phyloP scores from a whole-genome alignment of 768 basidiomycete species.

The Plicaturopsis crispa region DNA sequence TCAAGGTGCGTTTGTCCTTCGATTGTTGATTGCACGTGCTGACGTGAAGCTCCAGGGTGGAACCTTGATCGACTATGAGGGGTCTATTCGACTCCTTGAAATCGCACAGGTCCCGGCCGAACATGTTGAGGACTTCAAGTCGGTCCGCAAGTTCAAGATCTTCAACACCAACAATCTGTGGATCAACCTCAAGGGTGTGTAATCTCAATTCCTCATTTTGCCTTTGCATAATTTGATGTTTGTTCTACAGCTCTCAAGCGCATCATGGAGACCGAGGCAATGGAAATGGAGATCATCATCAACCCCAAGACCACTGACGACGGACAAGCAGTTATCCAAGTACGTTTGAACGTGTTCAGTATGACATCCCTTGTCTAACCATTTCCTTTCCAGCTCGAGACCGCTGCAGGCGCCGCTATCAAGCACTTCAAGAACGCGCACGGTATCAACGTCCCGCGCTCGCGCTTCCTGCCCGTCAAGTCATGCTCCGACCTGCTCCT shows the following conservation, averaged over 20 bases:
- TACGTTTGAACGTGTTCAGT: conserved; percentile 12
- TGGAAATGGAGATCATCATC: conserved; percentile 94
- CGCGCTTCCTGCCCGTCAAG: conserved; percentile 89
- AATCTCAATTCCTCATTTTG: background rate
- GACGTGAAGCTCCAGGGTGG: conserved; percentile 44
- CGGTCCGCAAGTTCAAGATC: conserved; percentile 88
- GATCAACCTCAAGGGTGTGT: conserved; percentile 67
- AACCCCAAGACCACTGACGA: conserved; percentile 86
- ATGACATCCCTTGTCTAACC: conserved; percentile 16
- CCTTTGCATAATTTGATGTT: background rate
- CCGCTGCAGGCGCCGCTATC: conserved; percentile 89
- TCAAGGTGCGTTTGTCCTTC: conserved; percentile 26
- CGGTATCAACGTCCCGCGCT: conserved; percentile 92
- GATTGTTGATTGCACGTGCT: background rate
- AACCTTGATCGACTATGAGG: conserved; percentile 88
- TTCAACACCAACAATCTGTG: conserved; percentile 85
- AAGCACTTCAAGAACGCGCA: conserved; percentile 90
- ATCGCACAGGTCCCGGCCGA: conserved; percentile 92
- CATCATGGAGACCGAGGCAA: conserved; percentile 77
- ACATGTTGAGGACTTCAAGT: conserved; percentile 93
- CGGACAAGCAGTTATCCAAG: conserved; percentile 80
- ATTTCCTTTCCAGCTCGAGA: conserved; percentile 56
- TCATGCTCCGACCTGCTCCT: conserved; percentile 82
- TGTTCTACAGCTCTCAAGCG: conserved; percentile 67
- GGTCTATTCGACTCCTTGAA: conserved; percentile 81